phyloP scores from a whole-genome alignment of 2,329 filamentous ascomycete species.

The Coleophoma cylindrospora region DNA sequence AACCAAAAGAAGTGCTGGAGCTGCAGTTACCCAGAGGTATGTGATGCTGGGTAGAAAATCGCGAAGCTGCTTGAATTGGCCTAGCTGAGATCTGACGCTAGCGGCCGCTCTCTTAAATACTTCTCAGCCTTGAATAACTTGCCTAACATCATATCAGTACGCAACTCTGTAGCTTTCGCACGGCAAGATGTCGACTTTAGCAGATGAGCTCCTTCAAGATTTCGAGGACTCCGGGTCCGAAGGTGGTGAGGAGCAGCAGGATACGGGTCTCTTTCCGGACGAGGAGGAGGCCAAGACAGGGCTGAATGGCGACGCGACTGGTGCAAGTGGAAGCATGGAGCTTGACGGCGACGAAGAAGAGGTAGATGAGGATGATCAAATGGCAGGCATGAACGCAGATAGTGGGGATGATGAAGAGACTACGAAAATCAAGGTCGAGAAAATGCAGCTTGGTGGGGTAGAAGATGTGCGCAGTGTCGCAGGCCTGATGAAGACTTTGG shows the following conservation, averaged over 20 bases:
- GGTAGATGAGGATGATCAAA: constrained; percentile 55
- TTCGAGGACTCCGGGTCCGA: constrained; percentile 85
- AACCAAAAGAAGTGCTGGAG: no score
- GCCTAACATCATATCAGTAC: not conserved
- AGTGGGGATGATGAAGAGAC: constrained; percentile 59
- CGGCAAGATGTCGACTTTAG: constrained; percentile 74
- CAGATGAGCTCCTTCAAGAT: constrained; percentile 87
- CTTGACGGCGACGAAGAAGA: constrained; percentile 57
- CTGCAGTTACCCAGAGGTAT: no score
- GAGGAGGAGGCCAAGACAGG: constrained; percentile 32
- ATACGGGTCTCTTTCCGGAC: constrained; percentile 37
- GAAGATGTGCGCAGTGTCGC: constrained; percentile 78
- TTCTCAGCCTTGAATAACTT: constrained; percentile 1
- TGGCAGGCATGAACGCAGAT: constrained; percentile 37
- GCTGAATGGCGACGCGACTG: constrained; percentile 25
- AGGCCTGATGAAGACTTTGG: constrained; percentile 73
- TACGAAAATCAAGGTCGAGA: constrained; percentile 74
- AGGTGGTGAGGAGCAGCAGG: constrained; percentile 57
- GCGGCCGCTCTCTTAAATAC: constrained; percentile 9
- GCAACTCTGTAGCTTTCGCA: not conserved
- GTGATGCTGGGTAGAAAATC: not conserved
- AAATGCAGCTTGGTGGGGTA: constrained; percentile 69
- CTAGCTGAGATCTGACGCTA: constrained; percentile 5
- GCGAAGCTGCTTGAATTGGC: not conserved
- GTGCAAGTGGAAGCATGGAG: constrained; percentile 43